phyloP scores from a whole-genome alignment of 129 eudicot genomes.

The Saposhnikovia divaricata region DNA sequence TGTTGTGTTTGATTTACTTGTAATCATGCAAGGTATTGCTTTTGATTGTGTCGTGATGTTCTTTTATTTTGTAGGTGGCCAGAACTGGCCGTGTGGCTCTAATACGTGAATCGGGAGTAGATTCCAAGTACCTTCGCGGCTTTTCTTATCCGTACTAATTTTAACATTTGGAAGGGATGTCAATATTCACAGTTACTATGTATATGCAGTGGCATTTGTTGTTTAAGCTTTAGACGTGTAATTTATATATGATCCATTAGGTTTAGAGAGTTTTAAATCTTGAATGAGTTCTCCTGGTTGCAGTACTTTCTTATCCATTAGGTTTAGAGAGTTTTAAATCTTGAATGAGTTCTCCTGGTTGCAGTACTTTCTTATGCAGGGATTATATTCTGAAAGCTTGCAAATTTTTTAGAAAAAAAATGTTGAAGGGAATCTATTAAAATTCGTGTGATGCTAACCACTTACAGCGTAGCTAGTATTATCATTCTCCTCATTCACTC shows the following conservation, averaged over 20 bases:
- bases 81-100: constrained; percentile 68
- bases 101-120: constrained; percentile 57
- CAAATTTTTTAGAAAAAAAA: background rate
- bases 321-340: background rate
- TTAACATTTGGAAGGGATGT: background rate
- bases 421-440: background rate
- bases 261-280: background rate
- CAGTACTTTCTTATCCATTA: background rate
- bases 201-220: background rate
- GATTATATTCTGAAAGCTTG: background rate
- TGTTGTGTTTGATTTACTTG: background rate
- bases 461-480: too few species aligned
- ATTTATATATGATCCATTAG: background rate
- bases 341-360: background rate
- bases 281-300: background rate
- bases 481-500: too few species aligned
- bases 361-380: background rate
- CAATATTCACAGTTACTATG: background rate
- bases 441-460: too few species aligned
- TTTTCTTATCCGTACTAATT: constrained; percentile 51
- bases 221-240: background rate
- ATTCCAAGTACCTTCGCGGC: constrained; percentile 59
- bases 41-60: background rate
- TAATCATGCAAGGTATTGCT: background rate
- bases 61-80: constrained; percentile 39